phyloP scores from a whole-genome alignment of 2,329 filamentous ascomycete species.

The Aspergillus chevalieri region DNA sequence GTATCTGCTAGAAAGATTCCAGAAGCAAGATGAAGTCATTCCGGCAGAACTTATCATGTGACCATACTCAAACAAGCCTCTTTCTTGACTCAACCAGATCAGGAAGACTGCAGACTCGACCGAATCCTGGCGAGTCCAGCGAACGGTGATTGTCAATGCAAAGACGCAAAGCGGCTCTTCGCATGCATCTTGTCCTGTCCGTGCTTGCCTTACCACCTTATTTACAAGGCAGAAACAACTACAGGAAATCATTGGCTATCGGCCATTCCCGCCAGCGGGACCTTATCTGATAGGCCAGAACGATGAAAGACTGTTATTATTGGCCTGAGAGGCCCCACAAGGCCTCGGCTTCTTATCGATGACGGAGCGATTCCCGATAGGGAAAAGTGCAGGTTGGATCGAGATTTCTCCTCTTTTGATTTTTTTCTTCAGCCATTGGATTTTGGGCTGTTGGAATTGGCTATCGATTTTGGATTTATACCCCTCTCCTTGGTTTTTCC shows the following conservation, averaged over 20 bases:
- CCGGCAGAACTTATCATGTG: too few species aligned
- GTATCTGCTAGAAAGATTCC: too few species aligned
- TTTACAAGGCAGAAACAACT: background rate
- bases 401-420: background rate
- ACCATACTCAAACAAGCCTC: too few species aligned
- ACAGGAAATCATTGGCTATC: background rate
- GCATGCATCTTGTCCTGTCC: background rate
- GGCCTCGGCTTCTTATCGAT: constrained; percentile 1
- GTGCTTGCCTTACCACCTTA: background rate
- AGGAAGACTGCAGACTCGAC: too few species aligned
- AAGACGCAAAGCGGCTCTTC: background rate
- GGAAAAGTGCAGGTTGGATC: constrained; percentile 5
- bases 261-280: constrained; percentile 1
- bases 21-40: too few species aligned
- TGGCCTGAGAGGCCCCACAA: constrained; percentile 3
- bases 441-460: constrained; percentile 14
- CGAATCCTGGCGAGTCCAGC: too few species aligned
- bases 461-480: constrained; percentile 8
- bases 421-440: constrained; percentile 2
- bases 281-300: background rate
- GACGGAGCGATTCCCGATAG: background rate
- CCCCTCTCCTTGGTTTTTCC: constrained; percentile 1
- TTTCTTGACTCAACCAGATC: too few species aligned
- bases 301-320: background rate
- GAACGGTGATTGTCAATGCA: background rate